Conservation (phyloP, 2,329 filamentous ascomycete species). For the Cytospora chrysosperma region DNA sequence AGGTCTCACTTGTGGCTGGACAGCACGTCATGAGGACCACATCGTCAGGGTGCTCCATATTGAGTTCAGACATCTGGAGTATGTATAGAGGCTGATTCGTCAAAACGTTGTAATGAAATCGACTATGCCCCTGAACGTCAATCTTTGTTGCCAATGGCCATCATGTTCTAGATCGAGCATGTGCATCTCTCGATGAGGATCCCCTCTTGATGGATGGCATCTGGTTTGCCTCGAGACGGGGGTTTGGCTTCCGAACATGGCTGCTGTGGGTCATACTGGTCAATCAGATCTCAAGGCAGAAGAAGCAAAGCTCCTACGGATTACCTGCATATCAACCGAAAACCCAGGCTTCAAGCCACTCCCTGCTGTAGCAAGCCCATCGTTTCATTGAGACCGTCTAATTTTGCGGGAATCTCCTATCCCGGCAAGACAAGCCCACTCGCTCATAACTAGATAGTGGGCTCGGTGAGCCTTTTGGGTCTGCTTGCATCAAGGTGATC, state of each 20-base stretch:
- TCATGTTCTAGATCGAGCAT: slow-evolving; percentile 5
- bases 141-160: background rate
- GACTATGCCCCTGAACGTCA: background rate
- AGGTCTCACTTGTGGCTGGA: slow-evolving; percentile 14
- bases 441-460: background rate
- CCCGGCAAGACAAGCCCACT: background rate
- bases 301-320: slow-evolving; percentile 20
- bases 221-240: slow-evolving; percentile 6
- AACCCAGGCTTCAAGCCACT: slow-evolving; percentile 8
- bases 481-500: slow-evolving; percentile 21
- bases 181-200: background rate
- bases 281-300: slow-evolving; percentile 20
- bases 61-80: background rate
- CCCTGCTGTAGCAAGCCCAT: slow-evolving; percentile 25
- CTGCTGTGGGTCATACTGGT: slow-evolving; percentile 23
- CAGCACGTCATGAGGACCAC: slow-evolving; percentile 3
- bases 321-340: slow-evolving; percentile 12
- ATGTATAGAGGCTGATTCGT: background rate
- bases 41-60: background rate
- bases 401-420: background rate
- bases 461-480: slow-evolving; percentile 25
- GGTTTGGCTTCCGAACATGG: slow-evolving; percentile 13
- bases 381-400: slow-evolving; percentile 29
- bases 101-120: background rate
- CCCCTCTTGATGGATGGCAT: background rate